These are phyloP conservation scores for Camellia lanceoleosa DNA, from an alignment of 148 eudicot genomes.

Conservation along the genomic window DNA sequence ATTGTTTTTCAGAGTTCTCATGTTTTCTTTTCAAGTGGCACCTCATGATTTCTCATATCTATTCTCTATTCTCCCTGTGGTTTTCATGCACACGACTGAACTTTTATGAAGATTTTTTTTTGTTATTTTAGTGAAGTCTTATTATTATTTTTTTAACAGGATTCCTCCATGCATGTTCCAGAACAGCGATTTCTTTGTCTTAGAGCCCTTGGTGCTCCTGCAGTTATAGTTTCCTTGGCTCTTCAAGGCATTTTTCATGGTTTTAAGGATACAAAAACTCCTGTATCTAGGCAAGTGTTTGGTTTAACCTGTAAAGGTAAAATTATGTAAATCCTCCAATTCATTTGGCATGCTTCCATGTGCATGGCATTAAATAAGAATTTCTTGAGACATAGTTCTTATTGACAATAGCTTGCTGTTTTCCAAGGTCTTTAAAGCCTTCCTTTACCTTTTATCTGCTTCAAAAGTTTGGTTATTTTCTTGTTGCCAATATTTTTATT, in stretches of 20 bases:
- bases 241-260: conserved; percentile 96
- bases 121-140: background rate
- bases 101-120: background rate
- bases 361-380: background rate
- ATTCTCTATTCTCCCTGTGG: background rate
- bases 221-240: conserved; percentile 86
- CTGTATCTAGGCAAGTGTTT: conserved; percentile 69
- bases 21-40: background rate
- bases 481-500: background rate
- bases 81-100: background rate
- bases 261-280: conserved; percentile 97
- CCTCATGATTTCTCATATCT: background rate
- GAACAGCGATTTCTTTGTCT: conserved; percentile 73
- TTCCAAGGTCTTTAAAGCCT: background rate
- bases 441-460: background rate
- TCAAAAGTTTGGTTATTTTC: background rate
- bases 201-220: conserved; percentile 97
- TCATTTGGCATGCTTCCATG: background rate
- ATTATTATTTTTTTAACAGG: conserved; percentile 32
- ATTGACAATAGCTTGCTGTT: background rate
- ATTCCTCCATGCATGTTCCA: conserved; percentile 69
- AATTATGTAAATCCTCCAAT: background rate
- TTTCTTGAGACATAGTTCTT: background rate
- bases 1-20: background rate
- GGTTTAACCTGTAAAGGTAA: background rate